These are phyloP conservation scores for Eruca vesicaria DNA, from an alignment of 441 rosid genomes.

Conservation along the genomic window DNA sequence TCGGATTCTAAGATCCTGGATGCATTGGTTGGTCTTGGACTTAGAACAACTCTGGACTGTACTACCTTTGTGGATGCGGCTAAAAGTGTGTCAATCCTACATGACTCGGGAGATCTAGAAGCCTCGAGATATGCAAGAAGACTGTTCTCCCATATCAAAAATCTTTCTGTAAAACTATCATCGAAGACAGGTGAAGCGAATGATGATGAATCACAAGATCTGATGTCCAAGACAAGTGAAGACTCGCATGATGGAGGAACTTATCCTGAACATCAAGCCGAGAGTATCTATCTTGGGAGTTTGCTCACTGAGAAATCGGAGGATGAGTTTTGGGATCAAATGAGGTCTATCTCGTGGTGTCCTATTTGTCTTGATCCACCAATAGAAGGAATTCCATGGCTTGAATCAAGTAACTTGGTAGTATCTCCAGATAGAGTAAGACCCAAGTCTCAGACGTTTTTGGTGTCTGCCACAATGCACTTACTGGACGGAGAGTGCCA, in stretches of 20 bases:
- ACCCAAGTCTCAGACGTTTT: constrained; percentile 90
- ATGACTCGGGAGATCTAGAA: constrained; percentile 63
- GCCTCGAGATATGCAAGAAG: constrained; percentile 59
- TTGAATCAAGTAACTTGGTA: constrained; percentile 58
- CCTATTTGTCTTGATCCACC: constrained; percentile 81
- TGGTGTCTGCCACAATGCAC: constrained; percentile 74
- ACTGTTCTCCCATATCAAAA: constrained; percentile 61
- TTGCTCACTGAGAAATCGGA: constrained; percentile 58
- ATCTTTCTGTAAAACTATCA: constrained; percentile 60
- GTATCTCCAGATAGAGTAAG: constrained; percentile 80
- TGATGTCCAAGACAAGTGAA: constrained; percentile 29
- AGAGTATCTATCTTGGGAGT: constrained; percentile 49
- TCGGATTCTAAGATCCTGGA: constrained; percentile 77
- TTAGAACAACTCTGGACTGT: constrained; percentile 64
- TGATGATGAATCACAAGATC: constrained; percentile 39
- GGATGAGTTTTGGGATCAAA: constrained; percentile 87
- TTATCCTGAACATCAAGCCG: constrained; percentile 41
- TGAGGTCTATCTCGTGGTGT: constrained; percentile 86
- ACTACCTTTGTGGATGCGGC: constrained; percentile 88
- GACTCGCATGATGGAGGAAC: constrained; percentile 40
- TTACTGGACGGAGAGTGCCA: constrained; percentile 73
- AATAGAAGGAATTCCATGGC: constrained; percentile 81
- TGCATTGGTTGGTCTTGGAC: constrained; percentile 76
- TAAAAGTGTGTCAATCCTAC: constrained; percentile 66
- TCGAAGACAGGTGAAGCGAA: constrained; percentile 42